phyloP scores from a whole-genome alignment of 2,329 filamentous ascomycete genomes.

The Hypoxylon sp. region DNA sequence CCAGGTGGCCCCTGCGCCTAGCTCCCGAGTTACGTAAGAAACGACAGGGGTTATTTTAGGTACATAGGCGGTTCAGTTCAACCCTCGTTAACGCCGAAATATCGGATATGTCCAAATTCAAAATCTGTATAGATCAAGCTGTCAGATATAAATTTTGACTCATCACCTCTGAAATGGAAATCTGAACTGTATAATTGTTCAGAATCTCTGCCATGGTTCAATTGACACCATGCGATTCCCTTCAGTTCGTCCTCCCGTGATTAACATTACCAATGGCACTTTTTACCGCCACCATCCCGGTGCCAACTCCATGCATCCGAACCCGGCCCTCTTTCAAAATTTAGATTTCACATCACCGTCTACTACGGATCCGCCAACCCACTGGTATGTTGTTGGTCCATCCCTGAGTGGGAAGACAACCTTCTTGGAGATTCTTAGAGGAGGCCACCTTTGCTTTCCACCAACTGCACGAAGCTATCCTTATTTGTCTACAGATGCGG shows the following conservation, averaged over 20 bases:
- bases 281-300: conserved; percentile 85
- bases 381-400: conserved; percentile 89
- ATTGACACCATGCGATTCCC: conserved; percentile 57
- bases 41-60: not conserved
- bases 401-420: conserved; percentile 85
- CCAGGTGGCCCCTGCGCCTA: conserved; percentile 40
- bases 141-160: conserved; percentile 22
- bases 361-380: conserved; percentile 64
- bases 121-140: not conserved
- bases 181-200: conserved; percentile 5
- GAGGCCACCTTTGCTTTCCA: conserved; percentile 81
- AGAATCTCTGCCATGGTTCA: conserved; percentile 37
- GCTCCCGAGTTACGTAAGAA: conserved; percentile 26
- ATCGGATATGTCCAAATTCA: conserved; percentile 38
- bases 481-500: conserved; percentile 75
- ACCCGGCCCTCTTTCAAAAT: conserved; percentile 80
- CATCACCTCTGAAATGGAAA: conserved; percentile 18
- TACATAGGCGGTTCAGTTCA: conserved; percentile 1
- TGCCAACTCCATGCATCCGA: conserved; percentile 64
- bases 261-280: conserved; percentile 82
- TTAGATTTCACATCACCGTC: conserved; percentile 80
- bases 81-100: conserved; percentile 43
- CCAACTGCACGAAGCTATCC: conserved; percentile 84
- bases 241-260: conserved; percentile 67
- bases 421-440: conserved; percentile 83